Evolutionary conservation across 257 asterid genomes (phyloP), one percentile per base, ranked within the genome.

Genomic region (Salvia splendens): DNA sequence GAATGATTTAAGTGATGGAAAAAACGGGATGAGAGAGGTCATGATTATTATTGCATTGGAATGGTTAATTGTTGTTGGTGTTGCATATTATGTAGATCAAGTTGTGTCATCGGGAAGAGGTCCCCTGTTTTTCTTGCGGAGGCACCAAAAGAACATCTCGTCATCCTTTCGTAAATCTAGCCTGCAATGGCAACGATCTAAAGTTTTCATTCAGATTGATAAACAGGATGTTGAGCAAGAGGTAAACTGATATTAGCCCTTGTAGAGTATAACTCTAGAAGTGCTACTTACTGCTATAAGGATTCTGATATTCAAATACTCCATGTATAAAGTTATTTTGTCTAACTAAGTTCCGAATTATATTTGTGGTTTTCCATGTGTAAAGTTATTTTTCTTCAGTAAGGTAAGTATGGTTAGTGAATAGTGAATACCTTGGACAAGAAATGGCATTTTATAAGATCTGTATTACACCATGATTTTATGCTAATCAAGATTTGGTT

Each of bases 11-110:
- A 84, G 66, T 45, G 84, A 88, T 80, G 61, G 82, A 49, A 16
- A 69, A 41, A 94, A 88, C 75, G 97, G 97, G 69, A 85, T 91
- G 96, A 82, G 65, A 73, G 91, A 80, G n/a, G 80, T 71, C 49
- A 59, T 94, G 69, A 80, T 91, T 63, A 85, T 94, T 62, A 83
- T 94, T 71, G 73, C 78, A 32, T 79, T 91, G 65, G 95, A 94
- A 77, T 94, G 99, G 99, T 53, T 85, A 62, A 77, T 91, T 68
- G 86, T 94, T 74, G 85, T 91, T 53, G 72, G 73, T 32, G 78
- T 85, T 47, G 97, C 97, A 11, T 94, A 81, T 79, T 91, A 83
- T 60, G 55, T 67, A n/a, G 97, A 94, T 75, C 95, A 87, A 77
- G 82, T 87, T 5, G 8, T 68, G 49, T 89, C 97, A 30, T 85